These are phyloP conservation scores for Leishmania tarentolae DNA, from an alignment of 208 protist species.

Conservation along the genomic window DNA sequence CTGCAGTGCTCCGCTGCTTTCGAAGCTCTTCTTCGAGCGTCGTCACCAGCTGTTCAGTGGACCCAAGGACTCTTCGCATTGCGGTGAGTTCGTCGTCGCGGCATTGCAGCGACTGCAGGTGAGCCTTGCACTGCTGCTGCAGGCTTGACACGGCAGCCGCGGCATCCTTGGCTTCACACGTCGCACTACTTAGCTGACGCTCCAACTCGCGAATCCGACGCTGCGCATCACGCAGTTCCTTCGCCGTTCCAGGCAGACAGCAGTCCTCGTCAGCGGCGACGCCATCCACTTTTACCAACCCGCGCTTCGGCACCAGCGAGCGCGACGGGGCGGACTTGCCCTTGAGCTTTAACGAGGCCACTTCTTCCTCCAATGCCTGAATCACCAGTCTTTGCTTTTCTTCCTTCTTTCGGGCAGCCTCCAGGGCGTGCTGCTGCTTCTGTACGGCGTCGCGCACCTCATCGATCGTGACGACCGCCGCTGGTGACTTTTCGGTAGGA, in stretches of 20 bases:
- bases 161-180: slow-evolving; percentile 17
- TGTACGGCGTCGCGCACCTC: slow-evolving; percentile 45
- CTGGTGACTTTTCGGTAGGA: neutral
- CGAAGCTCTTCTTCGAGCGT: slow-evolving; percentile 15
- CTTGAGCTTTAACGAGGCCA: slow-evolving; percentile 29
- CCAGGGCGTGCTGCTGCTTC: slow-evolving; percentile 29
- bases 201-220: slow-evolving; percentile 26
- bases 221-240: slow-evolving; percentile 35
- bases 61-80: slow-evolving; percentile 23
- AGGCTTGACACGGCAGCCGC: slow-evolving; percentile 19
- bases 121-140: slow-evolving; percentile 24
- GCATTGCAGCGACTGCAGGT: slow-evolving; percentile 6
- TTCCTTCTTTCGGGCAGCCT: slow-evolving; percentile 18
- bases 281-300: neutral
- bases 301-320: slow-evolving; percentile 17
- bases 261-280: slow-evolving; percentile 4
- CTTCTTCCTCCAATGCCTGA: slow-evolving; percentile 32
- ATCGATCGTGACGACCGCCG: slow-evolving; percentile 31
- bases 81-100: slow-evolving; percentile 30
- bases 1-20: slow-evolving; percentile 2
- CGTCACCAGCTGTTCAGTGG: slow-evolving; percentile 23
- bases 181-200: slow-evolving; percentile 19
- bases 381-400: slow-evolving; percentile 26
- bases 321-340: neutral
- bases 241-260: slow-evolving; percentile 40